Base-by-base conservation (phyloP, 257 asterid species). In the Solanum okadae region DNA sequence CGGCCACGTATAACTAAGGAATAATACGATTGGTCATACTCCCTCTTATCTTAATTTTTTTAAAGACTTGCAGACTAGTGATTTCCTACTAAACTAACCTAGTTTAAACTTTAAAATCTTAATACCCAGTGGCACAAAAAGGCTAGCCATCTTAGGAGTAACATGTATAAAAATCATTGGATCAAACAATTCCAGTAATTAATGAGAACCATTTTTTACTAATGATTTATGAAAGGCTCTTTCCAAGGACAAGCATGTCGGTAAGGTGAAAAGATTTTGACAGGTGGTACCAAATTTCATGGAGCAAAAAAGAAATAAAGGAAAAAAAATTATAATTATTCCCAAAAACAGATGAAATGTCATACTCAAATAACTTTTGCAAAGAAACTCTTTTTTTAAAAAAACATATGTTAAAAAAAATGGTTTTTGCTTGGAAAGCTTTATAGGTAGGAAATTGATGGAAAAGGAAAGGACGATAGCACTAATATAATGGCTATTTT, bases 371-470 rank as follows among this genome's bases (percentile, higher is more conserved):
- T 86, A 88, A 46, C 68, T 44, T 79, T 27, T 79, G 27, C 67
- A 25, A 79, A 79, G 85, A 79, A 68, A 42, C 15, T 77, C 20
- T 35, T 23, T 44, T 13, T 1, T 1, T 1, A 4, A 46, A 46
- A 75, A n/a, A 18, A 71, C 37, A 25, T 78, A 42, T 25, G 85
- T 78, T 42, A 31, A 71, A n/a, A 71, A n/a, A 20, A 23, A 67
- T 25, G 85, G 5, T 87, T 49, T 83, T 52, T 85, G 87, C 20
- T 89, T 38, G 87, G 90, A 92, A 91, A 46, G 86, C 92, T 90
- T 91, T 92, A 68, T 89, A 89, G 88, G 90, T 91, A 88, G 92
- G 92, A 87, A 91, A 90, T 86, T 90, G 93, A 90, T 92, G 87
- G 87, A 78, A 86, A 90, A 88, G 77, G 87, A 93, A 87, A 25